phyloP scores from a whole-genome alignment of 805 yeast genomes.

The Blastobotrys terrestris region DNA sequence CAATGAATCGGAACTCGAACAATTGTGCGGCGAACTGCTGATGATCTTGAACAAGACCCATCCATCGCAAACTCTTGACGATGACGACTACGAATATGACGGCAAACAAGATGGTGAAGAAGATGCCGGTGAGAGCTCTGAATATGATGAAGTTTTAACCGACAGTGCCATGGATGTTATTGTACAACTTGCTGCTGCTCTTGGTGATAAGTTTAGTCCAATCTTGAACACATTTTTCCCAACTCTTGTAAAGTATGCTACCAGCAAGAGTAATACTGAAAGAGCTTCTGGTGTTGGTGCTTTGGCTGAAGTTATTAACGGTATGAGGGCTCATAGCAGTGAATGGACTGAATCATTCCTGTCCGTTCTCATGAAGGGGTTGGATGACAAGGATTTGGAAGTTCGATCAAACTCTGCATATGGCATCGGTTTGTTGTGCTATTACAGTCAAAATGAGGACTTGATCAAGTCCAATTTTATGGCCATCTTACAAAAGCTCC shows the following conservation, averaged over 20 bases:
- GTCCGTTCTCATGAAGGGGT: conserved; percentile 53
- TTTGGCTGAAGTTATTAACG: conserved; percentile 79
- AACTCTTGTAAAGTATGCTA: conserved; percentile 49
- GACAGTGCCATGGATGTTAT: conserved; percentile 85
- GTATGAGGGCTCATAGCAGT: conserved; percentile 55
- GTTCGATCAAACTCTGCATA: conserved; percentile 94
- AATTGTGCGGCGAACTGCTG: conserved; percentile 65
- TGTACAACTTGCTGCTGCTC: conserved; percentile 66
- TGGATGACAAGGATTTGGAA: conserved; percentile 73
- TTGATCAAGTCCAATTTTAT: conserved; percentile 62
- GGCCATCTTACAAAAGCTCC: conserved; percentile 58
- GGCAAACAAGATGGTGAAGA: conserved; percentile 48
- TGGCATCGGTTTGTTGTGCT: conserved; percentile 79
- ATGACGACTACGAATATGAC: conserved; percentile 49
- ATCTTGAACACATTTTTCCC: conserved; percentile 70
- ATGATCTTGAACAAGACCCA: conserved; percentile 75
- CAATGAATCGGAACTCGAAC: conserved; percentile 51
- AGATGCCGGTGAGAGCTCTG: conserved; percentile 32
- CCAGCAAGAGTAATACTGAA: conserved; percentile 59
- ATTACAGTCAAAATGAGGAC: conserved; percentile 43
- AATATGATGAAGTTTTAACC: conserved; percentile 60
- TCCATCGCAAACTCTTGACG: conserved; percentile 73
- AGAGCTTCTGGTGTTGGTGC: conserved; percentile 84
- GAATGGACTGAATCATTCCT: conserved; percentile 67
- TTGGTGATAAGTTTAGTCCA: conserved; percentile 70